phyloP scores from a whole-genome alignment of 805 yeast species.

The Hanseniaspora occidentalis region DNA sequence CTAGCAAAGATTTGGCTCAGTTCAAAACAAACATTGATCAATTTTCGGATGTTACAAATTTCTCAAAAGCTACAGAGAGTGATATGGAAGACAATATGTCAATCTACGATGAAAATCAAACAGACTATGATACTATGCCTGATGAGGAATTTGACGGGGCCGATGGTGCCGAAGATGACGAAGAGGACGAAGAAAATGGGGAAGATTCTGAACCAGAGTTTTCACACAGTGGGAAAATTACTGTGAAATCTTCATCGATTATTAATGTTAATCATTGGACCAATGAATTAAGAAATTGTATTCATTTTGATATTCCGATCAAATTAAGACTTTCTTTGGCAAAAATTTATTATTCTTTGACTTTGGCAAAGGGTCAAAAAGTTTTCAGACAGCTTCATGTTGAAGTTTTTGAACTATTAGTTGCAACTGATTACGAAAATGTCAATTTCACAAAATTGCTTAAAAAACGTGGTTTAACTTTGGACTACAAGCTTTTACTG shows the following conservation, averaged over 20 bases:
- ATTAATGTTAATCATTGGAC: slow-evolving; percentile 78
- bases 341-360: slow-evolving; percentile 56
- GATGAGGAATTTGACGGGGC: slow-evolving; percentile 28
- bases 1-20: slow-evolving; percentile 53
- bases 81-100: slow-evolving; percentile 26
- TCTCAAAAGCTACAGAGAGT: slow-evolving; percentile 20
- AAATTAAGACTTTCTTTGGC: slow-evolving; percentile 47
- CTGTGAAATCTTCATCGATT: slow-evolving; percentile 59
- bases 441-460: slow-evolving; percentile 22
- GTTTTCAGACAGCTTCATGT: slow-evolving; percentile 48
- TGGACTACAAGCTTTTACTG: slow-evolving; percentile 27
- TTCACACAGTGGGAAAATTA: slow-evolving; percentile 41
- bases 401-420: slow-evolving; percentile 45
- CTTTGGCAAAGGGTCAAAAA: slow-evolving; percentile 62
- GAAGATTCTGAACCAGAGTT: slow-evolving; percentile 27
- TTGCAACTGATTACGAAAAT: slow-evolving; percentile 27
- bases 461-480: slow-evolving; percentile 17
- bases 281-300: slow-evolving; percentile 66
- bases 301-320: slow-evolving; percentile 66
- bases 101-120: slow-evolving; percentile 25
- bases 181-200: slow-evolving; percentile 16
- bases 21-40: slow-evolving; percentile 26
- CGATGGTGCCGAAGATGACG: slow-evolving; percentile 22
- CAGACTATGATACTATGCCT: slow-evolving; percentile 27
- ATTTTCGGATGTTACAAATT: too few relatives aligned